Evolutionary conservation across 805 yeast genomes (phyloP), one percentile per base, ranked within the genome.

Genomic region (Spathaspora boniae): DNA sequence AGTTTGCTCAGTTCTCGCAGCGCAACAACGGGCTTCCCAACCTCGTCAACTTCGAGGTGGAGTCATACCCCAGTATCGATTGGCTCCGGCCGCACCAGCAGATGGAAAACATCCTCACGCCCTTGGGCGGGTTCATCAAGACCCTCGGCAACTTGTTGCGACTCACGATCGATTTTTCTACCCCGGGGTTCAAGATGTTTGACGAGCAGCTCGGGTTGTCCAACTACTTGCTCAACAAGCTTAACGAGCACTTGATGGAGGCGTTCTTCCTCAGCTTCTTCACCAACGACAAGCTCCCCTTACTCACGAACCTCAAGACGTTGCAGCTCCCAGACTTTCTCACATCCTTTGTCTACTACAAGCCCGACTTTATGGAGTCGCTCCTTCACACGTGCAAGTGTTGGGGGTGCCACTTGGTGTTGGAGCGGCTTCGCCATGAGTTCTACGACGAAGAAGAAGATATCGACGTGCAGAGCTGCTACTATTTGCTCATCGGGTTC

Each of bases 161-260:
- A 21, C 38, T 62, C 15, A 47, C 53, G 2, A 48, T 61, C 23
- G 65, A 60, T 40, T 56, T 60, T 37, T 52, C 62, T 4, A 58
- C 66, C 0, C 62, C 61, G 2, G 60, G 62, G 3, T 60, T 58
- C 42, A 62, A 62, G 39, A 62, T 60, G 64, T 60, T 58, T 47
- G 65, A 52, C 31, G 48, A 45, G 33, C 49, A 47, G n/a, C 45
- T 53, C 42, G 56, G 55, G 8, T 49, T 60, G 56, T 46, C 64
- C 12, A 53, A 58, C 23, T 15, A 24, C 15, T 40, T 53, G n/a
- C 46, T 62, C 34, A 60, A 61, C 41, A 48, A 58, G 38, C 40
- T 60, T 31, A 60, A 60, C 43, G 60, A 59, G 36, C 43, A 58
- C 29, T 42, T 61, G 9, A 59, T 62, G 53, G 65, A 60, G 35